phyloP scores from a whole-genome alignment of 441 rosid species.

The Aleurites moluccanus region DNA sequence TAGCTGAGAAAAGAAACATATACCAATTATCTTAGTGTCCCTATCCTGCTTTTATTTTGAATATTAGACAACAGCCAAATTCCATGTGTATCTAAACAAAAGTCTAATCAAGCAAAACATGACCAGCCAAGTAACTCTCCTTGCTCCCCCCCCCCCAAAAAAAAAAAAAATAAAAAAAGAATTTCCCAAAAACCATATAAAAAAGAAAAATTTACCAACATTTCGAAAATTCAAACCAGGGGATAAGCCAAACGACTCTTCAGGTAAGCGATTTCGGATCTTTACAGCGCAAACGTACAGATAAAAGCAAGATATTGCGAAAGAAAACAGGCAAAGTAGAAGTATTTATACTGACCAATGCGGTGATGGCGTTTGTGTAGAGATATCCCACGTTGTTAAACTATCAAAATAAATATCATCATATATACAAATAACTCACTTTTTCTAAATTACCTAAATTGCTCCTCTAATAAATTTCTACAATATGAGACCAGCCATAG shows the following conservation, averaged over 20 bases:
- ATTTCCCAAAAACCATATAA: not conserved
- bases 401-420: too few species aligned
- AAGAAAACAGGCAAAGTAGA: not conserved
- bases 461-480: too few species aligned
- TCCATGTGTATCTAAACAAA: not conserved
- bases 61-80: not conserved
- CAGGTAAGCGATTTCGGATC: not conserved
- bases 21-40: conserved; percentile 8
- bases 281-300: not conserved
- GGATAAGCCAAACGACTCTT: not conserved
- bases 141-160: not conserved
- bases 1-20: conserved; percentile 43
- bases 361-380: conserved; percentile 83
- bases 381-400: too few species aligned
- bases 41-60: not conserved
- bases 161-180: too few species aligned
- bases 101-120: not conserved
- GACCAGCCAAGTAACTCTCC: not conserved
- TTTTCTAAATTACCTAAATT: too few species aligned
- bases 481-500: conserved; percentile 85
- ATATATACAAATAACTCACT: too few species aligned
- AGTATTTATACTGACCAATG: conserved; percentile 46
- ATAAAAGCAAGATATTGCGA: not conserved
- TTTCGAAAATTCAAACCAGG: not conserved
- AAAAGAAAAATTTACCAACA: not conserved